phyloP scores from a whole-genome alignment of 208 protist species.

The Leishmania martiniquensis region DNA sequence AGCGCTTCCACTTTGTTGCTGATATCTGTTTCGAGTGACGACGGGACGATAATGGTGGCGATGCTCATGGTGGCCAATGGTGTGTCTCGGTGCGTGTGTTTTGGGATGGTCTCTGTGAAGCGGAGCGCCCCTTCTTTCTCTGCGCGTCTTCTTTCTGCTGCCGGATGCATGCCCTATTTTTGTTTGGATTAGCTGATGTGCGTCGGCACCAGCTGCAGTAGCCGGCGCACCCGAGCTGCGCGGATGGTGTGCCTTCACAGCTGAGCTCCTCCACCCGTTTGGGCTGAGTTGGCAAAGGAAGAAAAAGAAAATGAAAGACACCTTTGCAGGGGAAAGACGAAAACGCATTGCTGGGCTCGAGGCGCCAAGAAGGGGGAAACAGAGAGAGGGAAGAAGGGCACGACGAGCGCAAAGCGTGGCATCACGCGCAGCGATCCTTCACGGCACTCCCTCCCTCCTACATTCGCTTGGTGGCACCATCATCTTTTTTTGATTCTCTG shows the following conservation, averaged over 20 bases:
- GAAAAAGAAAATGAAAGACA: neutral
- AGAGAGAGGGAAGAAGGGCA: neutral
- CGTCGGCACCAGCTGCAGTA: neutral
- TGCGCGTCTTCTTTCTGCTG: too few species aligned
- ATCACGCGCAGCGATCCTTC: neutral
- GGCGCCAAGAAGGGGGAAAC: neutral
- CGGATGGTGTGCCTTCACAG: neutral
- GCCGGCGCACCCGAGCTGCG: neutral
- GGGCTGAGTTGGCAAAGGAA: neutral
- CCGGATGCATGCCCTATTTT: neutral
- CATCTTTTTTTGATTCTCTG: neutral
- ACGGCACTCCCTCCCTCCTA: neutral
- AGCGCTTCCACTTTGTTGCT: conserved; percentile 85
- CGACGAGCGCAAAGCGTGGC: neutral
- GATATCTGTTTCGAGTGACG: conserved; percentile 59
- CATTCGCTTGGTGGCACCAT: neutral
- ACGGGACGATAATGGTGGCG: neutral
- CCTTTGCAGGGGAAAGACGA: too few species aligned
- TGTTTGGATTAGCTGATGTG: neutral
- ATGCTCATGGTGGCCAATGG: neutral
- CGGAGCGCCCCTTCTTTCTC: neutral
- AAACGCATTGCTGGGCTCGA: neutral
- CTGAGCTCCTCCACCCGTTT: neutral
- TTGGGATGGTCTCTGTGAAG: neutral
- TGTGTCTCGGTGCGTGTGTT: neutral